These are phyloP conservation scores for Herpotrichia juniperi DNA, from an alignment of 2,329 filamentous ascomycete genomes.

Conservation along the genomic window DNA sequence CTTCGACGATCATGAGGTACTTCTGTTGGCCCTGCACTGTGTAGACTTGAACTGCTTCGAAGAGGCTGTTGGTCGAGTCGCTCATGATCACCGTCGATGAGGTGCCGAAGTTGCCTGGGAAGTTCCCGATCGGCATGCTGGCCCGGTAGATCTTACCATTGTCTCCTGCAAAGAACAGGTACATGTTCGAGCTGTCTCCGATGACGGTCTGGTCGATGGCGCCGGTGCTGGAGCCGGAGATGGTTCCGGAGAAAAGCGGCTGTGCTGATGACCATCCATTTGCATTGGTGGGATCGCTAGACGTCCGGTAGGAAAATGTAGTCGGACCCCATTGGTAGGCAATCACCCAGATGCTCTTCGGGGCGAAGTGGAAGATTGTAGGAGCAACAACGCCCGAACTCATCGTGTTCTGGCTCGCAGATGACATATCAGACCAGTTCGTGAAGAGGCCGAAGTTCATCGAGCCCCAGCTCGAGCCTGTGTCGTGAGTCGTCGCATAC, in stretches of 20 bases:
- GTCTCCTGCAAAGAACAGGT: slow-evolving; percentile 71
- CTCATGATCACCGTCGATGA: slow-evolving; percentile 57
- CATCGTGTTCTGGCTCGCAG: slow-evolving; percentile 61
- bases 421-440: slow-evolving; percentile 59
- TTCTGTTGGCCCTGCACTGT: slow-evolving; percentile 59
- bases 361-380: slow-evolving; percentile 67
- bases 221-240: slow-evolving; percentile 59
- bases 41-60: slow-evolving; percentile 72
- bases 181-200: slow-evolving; percentile 66
- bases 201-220: slow-evolving; percentile 70
- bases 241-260: slow-evolving; percentile 63
- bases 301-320: slow-evolving; percentile 66
- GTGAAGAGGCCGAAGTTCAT: slow-evolving; percentile 64
- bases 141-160: slow-evolving; percentile 70
- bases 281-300: slow-evolving; percentile 61
- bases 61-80: slow-evolving; percentile 63
- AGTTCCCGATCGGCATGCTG: slow-evolving; percentile 66
- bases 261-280: slow-evolving; percentile 63
- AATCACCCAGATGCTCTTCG: slow-evolving; percentile 68
- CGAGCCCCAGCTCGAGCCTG: slow-evolving; percentile 58
- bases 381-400: slow-evolving; percentile 59
- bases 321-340: slow-evolving; percentile 69
- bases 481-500: slow-evolving; percentile 60
- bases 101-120: slow-evolving; percentile 66
- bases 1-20: slow-evolving; percentile 73